Evolutionary conservation across 2,329 filamentous ascomycete species (phyloP).

Genomic region (Coniella vitis): DNA sequence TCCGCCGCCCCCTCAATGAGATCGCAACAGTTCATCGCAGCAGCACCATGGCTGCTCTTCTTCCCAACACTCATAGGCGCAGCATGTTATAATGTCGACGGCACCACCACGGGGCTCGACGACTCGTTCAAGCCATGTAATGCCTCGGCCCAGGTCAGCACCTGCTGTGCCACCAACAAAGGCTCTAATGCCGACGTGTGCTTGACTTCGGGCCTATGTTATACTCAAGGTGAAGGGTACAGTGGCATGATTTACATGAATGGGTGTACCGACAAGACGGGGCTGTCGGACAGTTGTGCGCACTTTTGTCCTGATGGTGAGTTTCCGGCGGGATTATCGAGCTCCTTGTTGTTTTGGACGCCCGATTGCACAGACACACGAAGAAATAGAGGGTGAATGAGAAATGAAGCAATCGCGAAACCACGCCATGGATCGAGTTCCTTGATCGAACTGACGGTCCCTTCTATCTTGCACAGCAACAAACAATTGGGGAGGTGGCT

Average conservation of each 20-base stretch:
- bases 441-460: too few species aligned
- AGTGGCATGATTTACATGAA: slow-evolving; percentile 19
- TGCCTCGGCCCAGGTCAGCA: slow-evolving; percentile 16
- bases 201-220: slow-evolving; percentile 19
- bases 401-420: too few species aligned
- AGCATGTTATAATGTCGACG: slow-evolving; percentile 16
- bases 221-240: slow-evolving; percentile 13
- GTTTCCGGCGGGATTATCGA: too few species aligned
- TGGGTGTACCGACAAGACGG: slow-evolving; percentile 19
- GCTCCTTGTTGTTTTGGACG: too few species aligned
- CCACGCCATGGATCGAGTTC: too few species aligned
- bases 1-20: not conserved
- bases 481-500: slow-evolving; percentile 12
- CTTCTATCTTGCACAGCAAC: slow-evolving; percentile 3
- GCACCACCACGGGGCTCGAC: not conserved
- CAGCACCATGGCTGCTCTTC: not conserved
- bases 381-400: too few species aligned
- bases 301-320: slow-evolving; percentile 17
- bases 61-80: not conserved
- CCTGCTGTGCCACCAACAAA: slow-evolving; percentile 19
- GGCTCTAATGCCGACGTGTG: slow-evolving; percentile 18
- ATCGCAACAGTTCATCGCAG: not conserved
- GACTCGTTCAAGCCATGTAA: slow-evolving; percentile 13
- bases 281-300: slow-evolving; percentile 13
- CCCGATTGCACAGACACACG: not conserved